Evolutionary conservation across 805 yeast species (phyloP), one percentile per base, ranked within the genome.

Genomic region (Candida railenensis): DNA sequence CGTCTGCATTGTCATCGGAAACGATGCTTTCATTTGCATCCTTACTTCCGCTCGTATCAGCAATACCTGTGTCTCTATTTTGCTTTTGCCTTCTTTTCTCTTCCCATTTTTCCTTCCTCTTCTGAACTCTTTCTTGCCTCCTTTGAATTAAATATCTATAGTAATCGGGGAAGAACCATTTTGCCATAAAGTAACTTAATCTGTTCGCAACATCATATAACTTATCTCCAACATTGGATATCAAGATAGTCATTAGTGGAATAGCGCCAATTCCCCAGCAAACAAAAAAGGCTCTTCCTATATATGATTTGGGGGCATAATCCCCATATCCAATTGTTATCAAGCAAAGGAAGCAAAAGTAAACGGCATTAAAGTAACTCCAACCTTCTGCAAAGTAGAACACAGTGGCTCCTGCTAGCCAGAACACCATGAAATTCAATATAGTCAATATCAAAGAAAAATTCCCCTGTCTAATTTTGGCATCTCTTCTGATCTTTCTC

Each of bases 241-340:
- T 80, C 46, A 89, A 71, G 15, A 85, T 83, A 2, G 96, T 87
- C 95, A 89, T 89, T 43, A 89, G 70, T 1, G 97, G 97, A 19
- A 90, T 84, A 0, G 96, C 96, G 4, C 82, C 69, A 18, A 90
- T 60, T 0, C 90, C 85, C 96, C 96, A 90, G 8, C 81, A 65
- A 5, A 87, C 81, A 55, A 89, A 89, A 53, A 89, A 80, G 0
- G 85, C 77, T 37, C 85, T 67, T 0, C 96, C 95, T 4, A 86
- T 83, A 1, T 82, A 65, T 0, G 83, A 64, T 1, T 42, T 47
- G 1, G 96, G 96, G 1, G 81, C 71, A 53, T 71, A 82, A 57
- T 84, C 90, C 25, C 96, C 97, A 63, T 87, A 89, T 0, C 96
- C 96, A 46, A 90, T 85, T 0, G 96, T 87, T 4, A 89, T 65